Base-by-base conservation (phyloP, 73 alveolate genomes). In the Paramecium sexaurelia region DNA sequence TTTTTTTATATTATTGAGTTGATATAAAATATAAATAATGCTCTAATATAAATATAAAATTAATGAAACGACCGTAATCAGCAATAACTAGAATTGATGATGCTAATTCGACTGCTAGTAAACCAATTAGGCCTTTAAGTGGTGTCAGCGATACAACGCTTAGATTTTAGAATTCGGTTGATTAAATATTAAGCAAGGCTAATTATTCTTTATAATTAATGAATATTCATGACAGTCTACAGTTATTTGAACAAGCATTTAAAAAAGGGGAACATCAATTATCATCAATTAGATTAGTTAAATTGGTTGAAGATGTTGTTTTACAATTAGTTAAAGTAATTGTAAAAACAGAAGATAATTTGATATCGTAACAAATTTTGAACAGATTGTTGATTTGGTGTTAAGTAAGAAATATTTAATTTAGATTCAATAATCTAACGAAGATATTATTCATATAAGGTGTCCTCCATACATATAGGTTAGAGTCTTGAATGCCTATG, bases 21-120 rank as follows among this genome's bases (percentile, higher is more conserved):
- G 67, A 51, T 51, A 51, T 51, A 51, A 51, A 15, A n/a, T 51
- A 51, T 51, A 51, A 0, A 51, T 51, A 51, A 51, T 51, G 67
- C 29, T 29, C 6, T 51, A 51, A 51, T 51, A 66, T 24, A 22
- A 2, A 29, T 29, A 66, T 66, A 29, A 66, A 66, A 40, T 78
- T 41, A 29, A 78, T 78, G 90, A 78, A 78, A 45, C 68, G 90
- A 78, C 90, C 90, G 55, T 47, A 78, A 78, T 78, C 90, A 19
- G 90, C 90, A 41, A 40, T 78, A 9, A 78, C 90, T 9, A 45
- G 73, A 78, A 27, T 45, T 24, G 68, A 78, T 22, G 90, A 39
- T 24, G 40, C 47, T 17, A 78, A 32, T 39, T 39, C 75, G 19
- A 29, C 73, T 9, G 55, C 90, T 35, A 35, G 57, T 20, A 71